A percentile compares a stretch with the other conserved stretches of the same genome.
Conservation (phyloP, 495 filamentous ascomycete species). For the Sporormia fimetaria region DNA sequence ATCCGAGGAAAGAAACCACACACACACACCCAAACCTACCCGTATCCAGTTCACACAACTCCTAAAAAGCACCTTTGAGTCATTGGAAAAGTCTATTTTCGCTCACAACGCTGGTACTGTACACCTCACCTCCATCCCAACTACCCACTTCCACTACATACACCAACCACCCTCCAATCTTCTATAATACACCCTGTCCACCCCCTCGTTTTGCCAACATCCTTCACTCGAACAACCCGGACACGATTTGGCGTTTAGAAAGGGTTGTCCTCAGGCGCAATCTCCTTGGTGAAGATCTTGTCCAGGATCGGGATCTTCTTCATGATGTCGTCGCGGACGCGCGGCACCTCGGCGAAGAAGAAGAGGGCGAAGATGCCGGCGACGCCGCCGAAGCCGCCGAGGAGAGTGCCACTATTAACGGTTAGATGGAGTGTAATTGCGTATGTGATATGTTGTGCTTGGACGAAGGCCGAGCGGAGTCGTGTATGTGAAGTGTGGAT, state of each 20-base stretch:
- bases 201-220: neutral
- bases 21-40: neutral
- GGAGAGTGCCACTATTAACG: slow-evolving; percentile 40
- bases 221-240: too few relatives aligned
- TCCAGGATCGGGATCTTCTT: slow-evolving; percentile 51
- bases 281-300: slow-evolving; percentile 44
- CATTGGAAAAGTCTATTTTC: neutral
- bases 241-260: slow-evolving; percentile 30
- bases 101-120: too few relatives aligned
- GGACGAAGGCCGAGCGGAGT: neutral
- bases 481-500: neutral
- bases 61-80: neutral
- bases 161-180: too few relatives aligned
- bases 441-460: neutral
- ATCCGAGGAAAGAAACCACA: neutral
- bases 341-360: slow-evolving; percentile 60
- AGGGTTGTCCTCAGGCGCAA: slow-evolving; percentile 54
- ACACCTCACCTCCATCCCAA: too few relatives aligned
- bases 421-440: slow-evolving; percentile 1
- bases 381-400: slow-evolving; percentile 47
- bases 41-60: neutral
- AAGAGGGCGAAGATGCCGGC: slow-evolving; percentile 54
- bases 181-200: slow-evolving; percentile 15
- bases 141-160: too few relatives aligned
- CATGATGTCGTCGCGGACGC: slow-evolving; percentile 53